phyloP scores from a whole-genome alignment of 2,329 filamentous ascomycete genomes.

The Alternaria novae-zelandiae region DNA sequence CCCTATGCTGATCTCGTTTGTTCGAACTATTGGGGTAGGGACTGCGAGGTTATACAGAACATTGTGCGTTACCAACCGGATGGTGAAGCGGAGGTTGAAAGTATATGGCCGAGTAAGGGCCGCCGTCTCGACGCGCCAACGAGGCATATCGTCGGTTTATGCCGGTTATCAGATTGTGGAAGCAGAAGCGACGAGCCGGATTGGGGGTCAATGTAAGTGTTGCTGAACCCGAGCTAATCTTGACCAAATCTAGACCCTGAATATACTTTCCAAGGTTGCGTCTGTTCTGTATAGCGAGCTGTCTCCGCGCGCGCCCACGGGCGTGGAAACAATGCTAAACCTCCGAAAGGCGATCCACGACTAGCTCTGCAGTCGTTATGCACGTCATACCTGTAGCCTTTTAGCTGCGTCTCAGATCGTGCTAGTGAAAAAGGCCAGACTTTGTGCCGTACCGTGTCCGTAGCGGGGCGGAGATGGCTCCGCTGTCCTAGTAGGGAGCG shows the following conservation, averaged over 20 bases:
- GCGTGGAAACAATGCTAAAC: slow-evolving; percentile 5
- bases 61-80: neutral
- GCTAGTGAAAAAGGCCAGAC: neutral
- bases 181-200: neutral
- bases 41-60: neutral
- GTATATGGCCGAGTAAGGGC: neutral
- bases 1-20: neutral
- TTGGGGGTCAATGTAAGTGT: neutral
- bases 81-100: slow-evolving; percentile 1
- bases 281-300: neutral
- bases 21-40: neutral
- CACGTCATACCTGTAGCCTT: slow-evolving; percentile 20
- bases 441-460: neutral
- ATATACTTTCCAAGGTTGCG: neutral
- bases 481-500: neutral
- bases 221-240: neutral
- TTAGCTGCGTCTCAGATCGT: slow-evolving; percentile 9
- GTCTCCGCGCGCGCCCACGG: slow-evolving; percentile 1
- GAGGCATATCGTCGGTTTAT: neutral
- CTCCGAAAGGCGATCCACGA: slow-evolving; percentile 10
- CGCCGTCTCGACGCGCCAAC: neutral
- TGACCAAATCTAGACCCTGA: neutral
- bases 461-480: slow-evolving; percentile 6
- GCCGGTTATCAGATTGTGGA: neutral
- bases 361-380: slow-evolving; percentile 11